Conservation (phyloP, 2,329 filamentous ascomycete genomes). For the Tolypocladium album region DNA sequence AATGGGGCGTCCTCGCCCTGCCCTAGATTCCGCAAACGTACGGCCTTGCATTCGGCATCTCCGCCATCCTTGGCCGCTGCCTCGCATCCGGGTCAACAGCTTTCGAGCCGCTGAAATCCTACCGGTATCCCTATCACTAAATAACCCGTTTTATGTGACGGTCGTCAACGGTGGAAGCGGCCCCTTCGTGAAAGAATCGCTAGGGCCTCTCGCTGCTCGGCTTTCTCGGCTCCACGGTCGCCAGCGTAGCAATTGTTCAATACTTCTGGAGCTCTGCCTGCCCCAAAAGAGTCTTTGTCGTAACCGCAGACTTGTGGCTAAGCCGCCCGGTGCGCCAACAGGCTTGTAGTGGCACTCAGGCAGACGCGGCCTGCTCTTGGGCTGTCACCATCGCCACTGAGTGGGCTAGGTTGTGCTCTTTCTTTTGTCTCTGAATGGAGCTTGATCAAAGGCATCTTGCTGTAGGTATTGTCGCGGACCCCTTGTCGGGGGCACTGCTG, state of each 20-base stretch:
- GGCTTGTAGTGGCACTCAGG: no score
- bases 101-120: conserved; percentile 52
- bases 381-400: background rate
- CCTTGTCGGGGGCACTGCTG: background rate
- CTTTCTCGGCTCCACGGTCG: conserved; percentile 54
- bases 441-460: background rate
- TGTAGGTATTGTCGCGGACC: conserved; percentile 10
- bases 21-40: conserved; percentile 60
- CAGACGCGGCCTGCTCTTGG: no score
- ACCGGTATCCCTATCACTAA: conserved; percentile 51
- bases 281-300: conserved; percentile 27
- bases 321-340: no score
- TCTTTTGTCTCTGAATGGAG: background rate
- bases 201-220: conserved; percentile 52
- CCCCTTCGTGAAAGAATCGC: conserved; percentile 10
- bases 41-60: conserved; percentile 56
- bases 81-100: conserved; percentile 54
- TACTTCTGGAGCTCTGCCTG: background rate
- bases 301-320: background rate
- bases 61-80: conserved; percentile 53
- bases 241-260: conserved; percentile 54
- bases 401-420: no score
- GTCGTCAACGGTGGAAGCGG: conserved; percentile 28
- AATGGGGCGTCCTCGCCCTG: conserved; percentile 48
- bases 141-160: conserved; percentile 63